phyloP scores from a whole-genome alignment of 139 green algal genomes.

The Chlorokybus atmophyticus region DNA sequence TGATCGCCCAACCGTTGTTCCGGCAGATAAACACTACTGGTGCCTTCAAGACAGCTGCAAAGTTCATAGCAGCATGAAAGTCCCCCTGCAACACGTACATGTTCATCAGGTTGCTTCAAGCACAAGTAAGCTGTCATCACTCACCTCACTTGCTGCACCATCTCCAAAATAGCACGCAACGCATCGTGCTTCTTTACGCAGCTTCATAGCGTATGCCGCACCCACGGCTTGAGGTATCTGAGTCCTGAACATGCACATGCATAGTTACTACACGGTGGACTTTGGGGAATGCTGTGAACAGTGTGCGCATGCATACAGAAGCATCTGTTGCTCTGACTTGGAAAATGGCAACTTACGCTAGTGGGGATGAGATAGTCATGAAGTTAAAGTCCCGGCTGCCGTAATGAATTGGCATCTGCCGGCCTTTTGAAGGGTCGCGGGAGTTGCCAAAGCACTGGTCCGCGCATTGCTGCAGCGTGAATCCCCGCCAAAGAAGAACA shows the following conservation, averaged over 20 bases:
- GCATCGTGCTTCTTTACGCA: constrained; percentile 10
- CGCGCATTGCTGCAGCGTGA: constrained; percentile 64
- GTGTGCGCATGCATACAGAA: too few relatives aligned
- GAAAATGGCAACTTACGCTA: constrained; percentile 41
- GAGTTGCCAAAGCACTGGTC: constrained; percentile 78
- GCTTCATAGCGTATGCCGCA: constrained; percentile 75
- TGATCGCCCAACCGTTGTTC: constrained; percentile 94
- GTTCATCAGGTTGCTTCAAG: too few relatives aligned
- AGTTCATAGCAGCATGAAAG: constrained; percentile 87
- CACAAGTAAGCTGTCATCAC: too few relatives aligned
- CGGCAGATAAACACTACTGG: constrained; percentile 85
- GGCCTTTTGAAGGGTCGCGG: constrained; percentile 60
- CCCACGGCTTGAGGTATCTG: constrained; percentile 88
- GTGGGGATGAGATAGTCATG: constrained; percentile 78
- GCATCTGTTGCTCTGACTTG: too few relatives aligned
- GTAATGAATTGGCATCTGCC: constrained; percentile 91
- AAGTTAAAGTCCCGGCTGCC: constrained; percentile 57
- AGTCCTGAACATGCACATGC: too few relatives aligned
- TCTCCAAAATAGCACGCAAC: constrained; percentile 36
- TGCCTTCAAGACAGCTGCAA: constrained; percentile 61
- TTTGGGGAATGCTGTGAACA: too few relatives aligned
- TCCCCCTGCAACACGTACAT: constrained; percentile 52
- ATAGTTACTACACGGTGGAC: too few relatives aligned
- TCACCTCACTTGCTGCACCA: constrained; percentile 51
- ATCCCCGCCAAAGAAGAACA: constrained; percentile 79